phyloP scores from a whole-genome alignment of 2,329 filamentous ascomycete species.

The Fusarium nisikadoi region DNA sequence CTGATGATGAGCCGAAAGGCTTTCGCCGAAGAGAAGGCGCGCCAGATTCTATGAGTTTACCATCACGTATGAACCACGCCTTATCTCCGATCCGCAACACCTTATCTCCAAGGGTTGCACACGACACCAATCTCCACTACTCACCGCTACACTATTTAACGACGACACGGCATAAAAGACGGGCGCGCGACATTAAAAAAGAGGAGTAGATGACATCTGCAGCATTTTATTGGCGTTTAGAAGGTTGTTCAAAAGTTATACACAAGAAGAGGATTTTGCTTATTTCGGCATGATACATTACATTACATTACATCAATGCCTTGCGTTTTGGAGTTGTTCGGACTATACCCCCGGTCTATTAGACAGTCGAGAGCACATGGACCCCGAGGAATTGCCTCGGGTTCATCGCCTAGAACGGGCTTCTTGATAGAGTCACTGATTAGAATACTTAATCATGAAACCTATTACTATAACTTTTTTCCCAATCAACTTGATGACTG shows the following conservation, averaged over 20 bases:
- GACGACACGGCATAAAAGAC: slow-evolving; percentile 40
- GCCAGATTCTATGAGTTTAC: slow-evolving; percentile 46
- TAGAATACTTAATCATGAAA: slow-evolving; percentile 40
- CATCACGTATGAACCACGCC: neutral
- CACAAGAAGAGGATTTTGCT: slow-evolving; percentile 26
- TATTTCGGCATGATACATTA: neutral
- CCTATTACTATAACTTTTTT: neutral
- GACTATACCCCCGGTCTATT: slow-evolving; percentile 48
- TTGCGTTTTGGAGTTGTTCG: slow-evolving; percentile 42
- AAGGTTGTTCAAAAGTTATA: slow-evolving; percentile 29
- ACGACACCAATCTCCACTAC: slow-evolving; percentile 42
- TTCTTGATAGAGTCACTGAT: slow-evolving; percentile 43
- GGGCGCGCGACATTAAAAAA: slow-evolving; percentile 35
- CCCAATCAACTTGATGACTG: neutral
- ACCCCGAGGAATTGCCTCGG: slow-evolving; percentile 33
- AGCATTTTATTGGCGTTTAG: slow-evolving; percentile 45
- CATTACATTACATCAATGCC: neutral
- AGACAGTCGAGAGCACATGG: slow-evolving; percentile 43
- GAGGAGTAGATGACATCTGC: slow-evolving; percentile 21
- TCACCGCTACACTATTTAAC: slow-evolving; percentile 35
- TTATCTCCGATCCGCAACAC: slow-evolving; percentile 7
- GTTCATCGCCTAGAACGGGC: slow-evolving; percentile 44
- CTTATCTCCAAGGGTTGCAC: slow-evolving; percentile 22
- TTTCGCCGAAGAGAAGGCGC: slow-evolving; percentile 88
- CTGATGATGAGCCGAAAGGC: slow-evolving; percentile 92